A percentile compares a stretch with the other conserved stretches of the same genome.
Evolutionary conservation across 2,329 filamentous ascomycete genomes (phyloP).

Genomic region (Cyclaneusma minus): DNA sequence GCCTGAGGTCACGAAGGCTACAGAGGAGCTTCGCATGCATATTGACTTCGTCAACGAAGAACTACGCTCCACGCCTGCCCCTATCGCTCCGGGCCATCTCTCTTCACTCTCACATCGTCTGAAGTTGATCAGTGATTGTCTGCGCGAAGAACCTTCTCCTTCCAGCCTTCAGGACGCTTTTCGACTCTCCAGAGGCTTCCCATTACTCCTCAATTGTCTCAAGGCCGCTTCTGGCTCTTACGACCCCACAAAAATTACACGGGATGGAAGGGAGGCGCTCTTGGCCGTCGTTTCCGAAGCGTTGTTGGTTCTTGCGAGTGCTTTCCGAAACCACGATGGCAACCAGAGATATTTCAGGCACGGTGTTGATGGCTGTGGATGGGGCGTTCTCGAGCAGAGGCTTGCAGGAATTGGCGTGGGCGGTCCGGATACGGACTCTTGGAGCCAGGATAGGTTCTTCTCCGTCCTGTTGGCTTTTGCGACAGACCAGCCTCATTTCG

Average conservation of each 20-base stretch:
- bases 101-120: constrained; percentile 15
- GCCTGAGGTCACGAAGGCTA: constrained; percentile 40
- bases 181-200: constrained; percentile 65
- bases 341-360: constrained; percentile 79
- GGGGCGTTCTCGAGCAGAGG: constrained; percentile 59
- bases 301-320: constrained; percentile 24
- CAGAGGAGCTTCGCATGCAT: constrained; percentile 39
- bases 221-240: constrained; percentile 63
- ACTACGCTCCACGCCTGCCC: constrained; percentile 7
- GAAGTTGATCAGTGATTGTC: constrained; percentile 15
- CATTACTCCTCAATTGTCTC: constrained; percentile 53
- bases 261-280: constrained; percentile 46
- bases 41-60: constrained; percentile 29
- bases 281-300: constrained; percentile 50
- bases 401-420: constrained; percentile 53
- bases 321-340: constrained; percentile 63
- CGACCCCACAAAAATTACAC: constrained; percentile 44
- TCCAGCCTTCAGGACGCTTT: constrained; percentile 61
- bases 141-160: constrained; percentile 26
- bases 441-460: constrained; percentile 59
- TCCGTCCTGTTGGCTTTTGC: constrained; percentile 70
- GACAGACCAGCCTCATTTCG: constrained; percentile 34
- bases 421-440: constrained; percentile 49
- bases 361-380: constrained; percentile 61
- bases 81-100: constrained; percentile 18